Percentiles rank a stretch among this genome's conserved stretches.
phyloP scores from a whole-genome alignment of 345 rosid genomes.

The Rhodomyrtus tomentosa region DNA sequence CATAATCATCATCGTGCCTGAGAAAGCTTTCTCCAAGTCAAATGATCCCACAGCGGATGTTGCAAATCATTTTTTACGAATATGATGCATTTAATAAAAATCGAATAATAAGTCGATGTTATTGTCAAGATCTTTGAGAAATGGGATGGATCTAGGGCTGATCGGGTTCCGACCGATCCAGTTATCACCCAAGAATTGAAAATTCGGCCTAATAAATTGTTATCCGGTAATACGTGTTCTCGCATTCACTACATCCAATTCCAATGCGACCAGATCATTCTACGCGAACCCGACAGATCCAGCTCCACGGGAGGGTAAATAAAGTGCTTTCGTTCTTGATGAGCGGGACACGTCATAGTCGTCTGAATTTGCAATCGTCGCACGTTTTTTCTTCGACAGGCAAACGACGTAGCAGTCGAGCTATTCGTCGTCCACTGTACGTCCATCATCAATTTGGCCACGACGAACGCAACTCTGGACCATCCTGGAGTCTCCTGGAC shows the following conservation, averaged over 20 bases:
- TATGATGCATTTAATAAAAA: too few species aligned
- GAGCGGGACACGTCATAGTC: background rate
- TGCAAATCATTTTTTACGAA: too few species aligned
- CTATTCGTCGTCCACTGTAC: background rate
- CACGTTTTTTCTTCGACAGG: background rate
- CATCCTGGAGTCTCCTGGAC: background rate
- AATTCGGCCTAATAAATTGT: too few species aligned
- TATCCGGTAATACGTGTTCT: background rate
- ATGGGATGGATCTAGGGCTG: too few species aligned
- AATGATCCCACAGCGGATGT: too few species aligned
- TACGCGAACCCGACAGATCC: background rate
- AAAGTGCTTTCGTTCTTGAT: background rate
- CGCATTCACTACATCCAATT: background rate
- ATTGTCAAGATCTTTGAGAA: too few species aligned
- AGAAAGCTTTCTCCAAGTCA: background rate
- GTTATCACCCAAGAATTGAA: too few species aligned
- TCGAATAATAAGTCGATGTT: too few species aligned
- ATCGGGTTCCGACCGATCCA: too few species aligned
- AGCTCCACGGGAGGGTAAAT: background rate
- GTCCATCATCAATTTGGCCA: background rate
- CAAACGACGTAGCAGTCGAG: background rate
- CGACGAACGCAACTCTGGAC: background rate
- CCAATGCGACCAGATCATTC: background rate
- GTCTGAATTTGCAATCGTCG: background rate
- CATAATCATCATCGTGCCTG: background rate